These are phyloP conservation scores for Phaffomyces antillensis DNA, from an alignment of 805 yeast species.

Conservation along the genomic window DNA sequence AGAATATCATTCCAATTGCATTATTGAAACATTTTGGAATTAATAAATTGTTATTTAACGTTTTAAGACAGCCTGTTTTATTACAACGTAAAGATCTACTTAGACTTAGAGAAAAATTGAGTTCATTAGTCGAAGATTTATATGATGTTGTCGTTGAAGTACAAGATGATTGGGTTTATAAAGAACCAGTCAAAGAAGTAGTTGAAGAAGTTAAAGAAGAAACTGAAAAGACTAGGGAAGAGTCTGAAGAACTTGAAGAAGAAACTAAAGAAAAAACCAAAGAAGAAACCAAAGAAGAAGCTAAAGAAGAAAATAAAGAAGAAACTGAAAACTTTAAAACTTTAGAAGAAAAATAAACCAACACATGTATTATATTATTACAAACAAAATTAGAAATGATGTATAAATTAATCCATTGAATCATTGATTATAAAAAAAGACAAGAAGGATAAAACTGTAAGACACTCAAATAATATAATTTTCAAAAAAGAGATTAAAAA, in stretches of 20 bases:
- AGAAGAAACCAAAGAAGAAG: not conserved
- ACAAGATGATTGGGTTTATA: conserved; percentile 25
- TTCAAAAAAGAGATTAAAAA: no score
- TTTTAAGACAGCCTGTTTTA: conserved; percentile 32
- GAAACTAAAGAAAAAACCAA: not conserved
- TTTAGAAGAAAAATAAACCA: not conserved
- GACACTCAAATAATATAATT: no score
- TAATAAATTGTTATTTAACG: conserved; percentile 25
- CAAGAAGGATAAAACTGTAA: no score
- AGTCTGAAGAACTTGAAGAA: not conserved
- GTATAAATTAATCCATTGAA: no score
- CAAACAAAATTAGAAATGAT: no score
- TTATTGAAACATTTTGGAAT: conserved; percentile 26
- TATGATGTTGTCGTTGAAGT: conserved; percentile 22
- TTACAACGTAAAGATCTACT: conserved; percentile 7
- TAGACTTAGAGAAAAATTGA: conserved; percentile 13
- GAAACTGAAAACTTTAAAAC: conserved; percentile 11
- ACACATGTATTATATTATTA: not conserved
- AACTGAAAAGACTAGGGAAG: not conserved
- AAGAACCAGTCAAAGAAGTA: conserved; percentile 6
- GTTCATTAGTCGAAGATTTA: conserved; percentile 16
- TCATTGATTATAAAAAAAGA: no score
- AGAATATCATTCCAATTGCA: conserved; percentile 23
- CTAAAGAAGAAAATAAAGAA: conserved; percentile 4
- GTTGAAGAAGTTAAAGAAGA: not conserved